These are phyloP conservation scores for Allium fistulosum DNA, from an alignment of 106 monocot species.

Conservation along the genomic window DNA sequence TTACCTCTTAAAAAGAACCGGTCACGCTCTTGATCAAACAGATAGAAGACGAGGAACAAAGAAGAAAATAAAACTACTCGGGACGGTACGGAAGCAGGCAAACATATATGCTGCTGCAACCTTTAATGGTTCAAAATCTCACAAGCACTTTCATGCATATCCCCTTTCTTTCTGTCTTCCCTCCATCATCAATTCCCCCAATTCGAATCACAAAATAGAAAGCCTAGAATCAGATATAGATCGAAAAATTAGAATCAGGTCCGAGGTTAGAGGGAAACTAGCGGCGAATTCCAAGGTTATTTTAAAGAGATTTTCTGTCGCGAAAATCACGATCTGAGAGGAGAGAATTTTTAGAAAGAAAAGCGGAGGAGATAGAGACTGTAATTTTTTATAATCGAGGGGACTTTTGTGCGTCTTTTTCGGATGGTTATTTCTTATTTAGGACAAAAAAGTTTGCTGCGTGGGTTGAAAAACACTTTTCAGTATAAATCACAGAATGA, in stretches of 20 bases:
- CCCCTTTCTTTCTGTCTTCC: background rate
- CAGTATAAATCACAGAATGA: too few relatives aligned
- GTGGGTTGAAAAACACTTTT: too few relatives aligned
- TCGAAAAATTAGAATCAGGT: background rate
- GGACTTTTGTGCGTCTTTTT: too few relatives aligned
- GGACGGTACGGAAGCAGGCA: conserved; percentile 31
- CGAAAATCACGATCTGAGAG: conserved; percentile 7
- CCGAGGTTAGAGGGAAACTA: background rate
- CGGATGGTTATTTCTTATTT: too few relatives aligned
- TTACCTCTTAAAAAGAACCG: conserved; percentile 52
- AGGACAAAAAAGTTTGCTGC: too few relatives aligned
- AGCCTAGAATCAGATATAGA: background rate
- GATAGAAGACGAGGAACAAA: conserved; percentile 10
- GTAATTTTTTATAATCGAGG: background rate
- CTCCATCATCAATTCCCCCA: conserved; percentile 10
- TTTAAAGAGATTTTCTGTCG: background rate
- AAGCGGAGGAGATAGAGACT: background rate
- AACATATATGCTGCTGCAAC: conserved; percentile 32
- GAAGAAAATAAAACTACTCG: conserved; percentile 9
- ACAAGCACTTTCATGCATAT: conserved; percentile 8
- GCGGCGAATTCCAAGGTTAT: conserved; percentile 1
- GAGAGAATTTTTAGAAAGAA: background rate
- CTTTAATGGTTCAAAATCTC: background rate
- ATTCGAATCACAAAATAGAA: background rate
- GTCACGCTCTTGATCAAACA: conserved; percentile 11